Evolutionary conservation across 768 basidiomycete species (phyloP).

Genomic region (Tricholoma sp.): DNA sequence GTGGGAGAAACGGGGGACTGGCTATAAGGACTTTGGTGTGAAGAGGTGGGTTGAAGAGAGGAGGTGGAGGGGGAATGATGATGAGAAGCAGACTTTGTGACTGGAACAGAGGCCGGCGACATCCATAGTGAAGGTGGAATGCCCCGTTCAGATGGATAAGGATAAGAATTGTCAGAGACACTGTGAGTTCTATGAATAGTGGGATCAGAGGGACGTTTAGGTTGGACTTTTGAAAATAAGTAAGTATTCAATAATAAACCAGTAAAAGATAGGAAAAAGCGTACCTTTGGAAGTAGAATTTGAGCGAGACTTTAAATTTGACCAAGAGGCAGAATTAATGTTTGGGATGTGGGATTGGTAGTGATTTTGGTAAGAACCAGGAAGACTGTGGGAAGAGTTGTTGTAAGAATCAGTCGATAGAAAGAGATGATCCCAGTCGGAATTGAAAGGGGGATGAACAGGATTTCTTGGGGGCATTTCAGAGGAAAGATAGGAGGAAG

Average conservation of each 20-base stretch:
- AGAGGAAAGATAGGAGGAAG: slow-evolving; percentile 10
- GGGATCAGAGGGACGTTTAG: too few species aligned
- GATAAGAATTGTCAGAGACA: slow-evolving; percentile 12
- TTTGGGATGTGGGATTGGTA: slow-evolving; percentile 15
- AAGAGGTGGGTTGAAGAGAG: slow-evolving; percentile 25
- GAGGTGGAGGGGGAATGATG: slow-evolving; percentile 29
- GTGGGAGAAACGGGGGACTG: slow-evolving; percentile 34
- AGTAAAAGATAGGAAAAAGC: too few species aligned
- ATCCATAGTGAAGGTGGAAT: slow-evolving; percentile 82
- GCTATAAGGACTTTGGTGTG: slow-evolving; percentile 29
- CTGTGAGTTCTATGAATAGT: too few species aligned
- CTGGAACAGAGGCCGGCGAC: slow-evolving; percentile 58
- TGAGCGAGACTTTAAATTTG: too few species aligned
- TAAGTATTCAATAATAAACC: too few species aligned
- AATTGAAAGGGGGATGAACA: slow-evolving; percentile 17
- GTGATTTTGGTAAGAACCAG: slow-evolving; percentile 26
- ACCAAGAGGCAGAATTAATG: slow-evolving; percentile 23
- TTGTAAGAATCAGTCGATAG: slow-evolving; percentile 58
- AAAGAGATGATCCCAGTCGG: slow-evolving; percentile 55
- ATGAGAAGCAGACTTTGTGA: slow-evolving; percentile 37
- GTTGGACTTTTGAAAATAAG: too few species aligned
- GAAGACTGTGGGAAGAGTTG: slow-evolving; percentile 37
- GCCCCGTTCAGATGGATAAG: slow-evolving; percentile 44
- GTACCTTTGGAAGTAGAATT: too few species aligned
- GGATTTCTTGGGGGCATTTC: slow-evolving; percentile 11